Evolutionary conservation across 2,329 filamentous ascomycete species (phyloP), one percentile per base, ranked within the genome.

Genomic region (Zopfia rhizophila): DNA sequence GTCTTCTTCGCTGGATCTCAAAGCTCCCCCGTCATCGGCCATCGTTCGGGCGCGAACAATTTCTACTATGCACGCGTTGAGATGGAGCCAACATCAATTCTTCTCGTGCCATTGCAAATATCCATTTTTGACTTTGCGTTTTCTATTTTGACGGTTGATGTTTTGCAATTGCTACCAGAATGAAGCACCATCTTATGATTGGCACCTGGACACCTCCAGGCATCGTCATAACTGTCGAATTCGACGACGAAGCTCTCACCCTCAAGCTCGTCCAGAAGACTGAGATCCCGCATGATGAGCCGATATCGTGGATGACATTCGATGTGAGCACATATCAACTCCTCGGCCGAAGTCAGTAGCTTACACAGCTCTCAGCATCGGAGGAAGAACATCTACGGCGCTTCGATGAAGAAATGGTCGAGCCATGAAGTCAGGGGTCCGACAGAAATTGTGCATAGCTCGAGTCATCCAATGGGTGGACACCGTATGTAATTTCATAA

Each of bases 251-350:
- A 72, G 84, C 83, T 27, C 76, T 91, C 55, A 87, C 86, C 5
- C 75, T 95, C 50, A 82, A 87, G 57, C 74, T 94, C 63, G 76
- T 95, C 65, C 91, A 93, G 76, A 85, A 87, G 60, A 94, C 90
- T 1, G 84, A 86, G 47, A 94, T 95, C 45, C 87, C 90, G 4
- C 74, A 88, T 39, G 88, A 93, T 55, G 90, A 96, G 73, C 89
- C 91, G 6, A 94, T 96, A 57, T 95, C 90, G 48, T 96, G 91
- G 91, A 93, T 96, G 88, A 87, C 90, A 12, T 93, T 95, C 65
- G 88, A 90, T 70, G 89, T 91, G 77, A 75, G 87, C 50, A 22
- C 21, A 10, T 36, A 14, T 23, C 10, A 12, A 22, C 22, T 25
- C 14, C 6, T 8, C 27, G 25, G 21, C 5, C n/a, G n/a, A n/a